These are phyloP conservation scores for Nannizziopsis barbatae DNA, from an alignment of 2,329 filamentous ascomycete genomes.

Conservation along the genomic window DNA sequence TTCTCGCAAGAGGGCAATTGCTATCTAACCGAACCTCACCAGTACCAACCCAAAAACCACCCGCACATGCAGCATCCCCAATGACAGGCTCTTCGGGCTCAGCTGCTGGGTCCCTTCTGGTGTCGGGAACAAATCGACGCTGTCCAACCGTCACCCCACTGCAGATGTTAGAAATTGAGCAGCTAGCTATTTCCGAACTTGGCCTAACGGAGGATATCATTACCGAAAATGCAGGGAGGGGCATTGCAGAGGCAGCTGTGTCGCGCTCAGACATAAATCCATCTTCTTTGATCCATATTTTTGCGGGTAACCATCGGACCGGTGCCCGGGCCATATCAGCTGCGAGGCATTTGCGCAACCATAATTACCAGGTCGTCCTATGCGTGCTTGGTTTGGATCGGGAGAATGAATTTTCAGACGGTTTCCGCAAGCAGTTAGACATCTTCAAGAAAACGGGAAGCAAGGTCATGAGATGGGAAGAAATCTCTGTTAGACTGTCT, in stretches of 20 bases:
- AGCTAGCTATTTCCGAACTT: slow-evolving; percentile 76
- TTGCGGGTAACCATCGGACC: slow-evolving; percentile 93
- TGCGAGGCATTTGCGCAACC: slow-evolving; percentile 74
- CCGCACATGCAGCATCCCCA: slow-evolving; percentile 32
- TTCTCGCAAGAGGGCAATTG: slow-evolving; percentile 27
- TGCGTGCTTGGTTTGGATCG: slow-evolving; percentile 78
- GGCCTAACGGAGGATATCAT: slow-evolving; percentile 82
- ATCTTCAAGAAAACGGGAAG: slow-evolving; percentile 77
- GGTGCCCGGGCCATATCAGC: slow-evolving; percentile 76
- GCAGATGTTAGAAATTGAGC: slow-evolving; percentile 86
- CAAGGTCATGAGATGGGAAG: slow-evolving; percentile 53
- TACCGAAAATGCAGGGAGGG: slow-evolving; percentile 79
- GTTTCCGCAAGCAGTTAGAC: slow-evolving; percentile 67
- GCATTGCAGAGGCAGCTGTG: slow-evolving; percentile 69
- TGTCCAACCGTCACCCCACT: slow-evolving; percentile 55
- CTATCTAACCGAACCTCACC: slow-evolving; percentile 30
- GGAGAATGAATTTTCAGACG: slow-evolving; percentile 67
- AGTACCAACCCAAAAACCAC: slow-evolving; percentile 28
- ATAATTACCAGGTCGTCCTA: slow-evolving; percentile 67
- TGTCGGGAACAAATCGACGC: slow-evolving; percentile 44
- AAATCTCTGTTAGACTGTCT: slow-evolving; percentile 41
- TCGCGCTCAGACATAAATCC: slow-evolving; percentile 49
- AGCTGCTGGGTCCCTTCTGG: slow-evolving; percentile 37
- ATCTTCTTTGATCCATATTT: slow-evolving; percentile 55
- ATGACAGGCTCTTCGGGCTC: slow-evolving; percentile 28